phyloP scores from a whole-genome alignment of 2,329 filamentous ascomycete species.

The Scedosporium minutisporum region DNA sequence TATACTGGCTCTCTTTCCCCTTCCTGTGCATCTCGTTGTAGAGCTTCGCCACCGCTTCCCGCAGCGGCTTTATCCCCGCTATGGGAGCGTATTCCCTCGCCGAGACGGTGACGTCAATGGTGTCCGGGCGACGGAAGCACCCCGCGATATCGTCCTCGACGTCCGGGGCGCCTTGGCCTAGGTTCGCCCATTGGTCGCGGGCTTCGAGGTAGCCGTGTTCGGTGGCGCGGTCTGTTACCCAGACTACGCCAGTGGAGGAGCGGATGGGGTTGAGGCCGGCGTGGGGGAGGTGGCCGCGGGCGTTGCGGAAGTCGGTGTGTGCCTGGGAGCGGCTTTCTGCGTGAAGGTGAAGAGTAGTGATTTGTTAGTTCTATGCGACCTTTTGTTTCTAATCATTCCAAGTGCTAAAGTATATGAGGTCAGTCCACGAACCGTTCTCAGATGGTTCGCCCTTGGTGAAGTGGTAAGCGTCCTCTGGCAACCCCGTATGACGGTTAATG shows the following conservation, averaged over 20 bases:
- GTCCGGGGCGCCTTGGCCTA: constrained; percentile 88
- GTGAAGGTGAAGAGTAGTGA: background rate
- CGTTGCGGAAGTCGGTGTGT: constrained; percentile 80
- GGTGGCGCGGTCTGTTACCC: constrained; percentile 78
- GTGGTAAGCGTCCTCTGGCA: constrained; percentile 43
- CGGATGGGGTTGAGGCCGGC: constrained; percentile 82
- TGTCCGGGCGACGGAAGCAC: constrained; percentile 72
- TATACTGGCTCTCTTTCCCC: constrained; percentile 82
- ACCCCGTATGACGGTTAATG: constrained; percentile 56
- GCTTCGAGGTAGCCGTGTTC: constrained; percentile 83
- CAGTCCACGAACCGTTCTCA: constrained; percentile 37
- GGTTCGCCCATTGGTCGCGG: constrained; percentile 78
- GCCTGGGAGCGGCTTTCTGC: constrained; percentile 73
- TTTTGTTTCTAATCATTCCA: too few relatives aligned
- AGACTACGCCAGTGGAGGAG: constrained; percentile 87
- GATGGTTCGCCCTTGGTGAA: constrained; percentile 52
- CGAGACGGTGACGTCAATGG: constrained; percentile 67
- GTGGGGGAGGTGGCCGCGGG: constrained; percentile 83
- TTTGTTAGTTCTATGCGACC: background rate
- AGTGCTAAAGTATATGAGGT: constrained; percentile 5
- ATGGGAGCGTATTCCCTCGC: constrained; percentile 89
- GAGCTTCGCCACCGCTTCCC: constrained; percentile 79
- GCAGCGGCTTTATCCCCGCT: constrained; percentile 82
- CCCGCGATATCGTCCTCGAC: constrained; percentile 88
- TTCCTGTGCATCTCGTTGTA: constrained; percentile 90